phyloP scores from a whole-genome alignment of 495 filamentous ascomycete species.

The Daldinia caldariorum region DNA sequence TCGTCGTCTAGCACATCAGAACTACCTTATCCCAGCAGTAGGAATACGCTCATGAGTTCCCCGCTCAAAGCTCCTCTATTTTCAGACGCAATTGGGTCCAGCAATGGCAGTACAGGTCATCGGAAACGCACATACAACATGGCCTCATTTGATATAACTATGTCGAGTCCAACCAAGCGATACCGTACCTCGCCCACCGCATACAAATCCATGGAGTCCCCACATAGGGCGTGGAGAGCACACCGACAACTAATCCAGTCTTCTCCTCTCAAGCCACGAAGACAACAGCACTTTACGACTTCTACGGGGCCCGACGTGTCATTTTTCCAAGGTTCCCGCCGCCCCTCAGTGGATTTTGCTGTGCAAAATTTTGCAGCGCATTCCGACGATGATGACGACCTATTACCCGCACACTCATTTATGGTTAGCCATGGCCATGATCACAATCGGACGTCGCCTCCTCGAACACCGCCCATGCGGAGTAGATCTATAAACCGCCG shows the following conservation, averaged over 20 bases:
- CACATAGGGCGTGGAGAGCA: constrained; percentile 74
- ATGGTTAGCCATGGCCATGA: constrained; percentile 57
- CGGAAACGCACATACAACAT: constrained; percentile 66
- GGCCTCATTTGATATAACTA: constrained; percentile 58
- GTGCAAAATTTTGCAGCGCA: constrained; percentile 67
- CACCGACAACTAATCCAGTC: constrained; percentile 80
- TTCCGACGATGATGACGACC: constrained; percentile 83
- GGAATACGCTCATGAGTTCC: constrained; percentile 65
- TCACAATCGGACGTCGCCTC: constrained; percentile 70
- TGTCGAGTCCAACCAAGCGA: constrained; percentile 69
- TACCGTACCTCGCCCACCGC: constrained; percentile 72
- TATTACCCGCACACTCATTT: constrained; percentile 81
- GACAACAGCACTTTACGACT: constrained; percentile 71
- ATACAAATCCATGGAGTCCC: constrained; percentile 65
- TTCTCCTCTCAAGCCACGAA: constrained; percentile 75
- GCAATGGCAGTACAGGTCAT: constrained; percentile 62
- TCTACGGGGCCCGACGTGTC: constrained; percentile 69
- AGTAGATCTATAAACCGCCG: constrained; percentile 58
- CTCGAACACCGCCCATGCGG: constrained; percentile 80
- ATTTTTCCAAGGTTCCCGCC: constrained; percentile 69
- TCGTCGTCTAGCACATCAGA: constrained; percentile 79
- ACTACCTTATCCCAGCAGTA: constrained; percentile 59
- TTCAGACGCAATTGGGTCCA: constrained; percentile 71
- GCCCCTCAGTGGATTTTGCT: constrained; percentile 72
- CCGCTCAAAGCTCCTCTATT: constrained; percentile 73